Conservation (phyloP, 345 rosid genomes). For the Acer campestre region DNA sequence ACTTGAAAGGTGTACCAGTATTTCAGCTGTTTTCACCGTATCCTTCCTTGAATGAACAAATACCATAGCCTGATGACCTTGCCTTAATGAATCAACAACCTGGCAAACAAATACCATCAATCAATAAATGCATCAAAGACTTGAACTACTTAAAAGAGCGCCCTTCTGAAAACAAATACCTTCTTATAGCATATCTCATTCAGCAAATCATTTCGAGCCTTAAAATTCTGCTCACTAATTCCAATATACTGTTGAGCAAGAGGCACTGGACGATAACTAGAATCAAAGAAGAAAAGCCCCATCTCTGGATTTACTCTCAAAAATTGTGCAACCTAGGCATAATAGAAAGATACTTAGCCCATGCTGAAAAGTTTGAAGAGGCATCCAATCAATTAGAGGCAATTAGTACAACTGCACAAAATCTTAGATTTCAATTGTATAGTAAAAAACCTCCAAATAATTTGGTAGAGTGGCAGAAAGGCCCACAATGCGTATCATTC, state of each 20-base stretch:
- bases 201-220: slow-evolving; percentile 75
- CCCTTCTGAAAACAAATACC: slow-evolving; percentile 43
- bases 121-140: slow-evolving; percentile 23
- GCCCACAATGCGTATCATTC: slow-evolving; percentile 98
- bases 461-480: slow-evolving; percentile 98
- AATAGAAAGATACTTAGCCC: slow-evolving; percentile 10
- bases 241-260: slow-evolving; percentile 98
- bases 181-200: slow-evolving; percentile 95
- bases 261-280: slow-evolving; percentile 98
- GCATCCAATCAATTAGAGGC: not conserved
- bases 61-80: slow-evolving; percentile 96
- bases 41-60: slow-evolving; percentile 98
- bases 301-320: slow-evolving; percentile 86
- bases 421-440: slow-evolving; percentile 13
- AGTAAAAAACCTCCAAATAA: slow-evolving; percentile 69
- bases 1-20: slow-evolving; percentile 54
- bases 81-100: slow-evolving; percentile 86
- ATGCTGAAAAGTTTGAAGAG: slow-evolving; percentile 6
- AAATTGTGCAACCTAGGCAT: slow-evolving; percentile 89
- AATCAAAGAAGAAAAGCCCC: slow-evolving; percentile 95
- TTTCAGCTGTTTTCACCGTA: slow-evolving; percentile 93
- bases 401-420: slow-evolving; percentile 1
- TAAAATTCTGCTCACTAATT: slow-evolving; percentile 88
- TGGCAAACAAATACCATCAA: slow-evolving; percentile 34
- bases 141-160: slow-evolving; percentile 14